Conservation (phyloP, 768 basidiomycete genomes). For the Lactarius hatsudake region DNA sequence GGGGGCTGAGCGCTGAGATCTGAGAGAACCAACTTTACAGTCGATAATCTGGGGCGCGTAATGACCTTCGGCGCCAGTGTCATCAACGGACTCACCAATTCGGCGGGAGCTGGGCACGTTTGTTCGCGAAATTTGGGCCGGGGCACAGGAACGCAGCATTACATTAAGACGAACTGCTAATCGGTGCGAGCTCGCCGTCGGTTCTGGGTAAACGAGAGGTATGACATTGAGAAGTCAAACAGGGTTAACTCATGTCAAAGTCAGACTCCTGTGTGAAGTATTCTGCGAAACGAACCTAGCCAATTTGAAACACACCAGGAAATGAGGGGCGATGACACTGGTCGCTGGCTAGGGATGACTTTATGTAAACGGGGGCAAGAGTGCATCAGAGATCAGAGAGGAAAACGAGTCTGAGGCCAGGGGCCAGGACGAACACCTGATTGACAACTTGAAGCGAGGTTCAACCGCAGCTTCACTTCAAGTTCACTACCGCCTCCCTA, state of each 20-base stretch:
- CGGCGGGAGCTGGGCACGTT: conserved; percentile 3
- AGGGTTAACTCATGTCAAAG: conserved; percentile 12
- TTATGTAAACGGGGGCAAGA: neutral
- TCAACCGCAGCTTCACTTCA: too few species aligned
- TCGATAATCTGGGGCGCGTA: conserved; percentile 12
- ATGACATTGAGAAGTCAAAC: neutral
- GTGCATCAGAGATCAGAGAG: conserved; percentile 3
- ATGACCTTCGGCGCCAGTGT: neutral
- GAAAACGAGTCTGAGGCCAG: neutral
- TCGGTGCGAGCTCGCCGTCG: conserved; percentile 17
- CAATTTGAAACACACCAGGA: conserved; percentile 7
- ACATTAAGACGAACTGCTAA: conserved; percentile 35
- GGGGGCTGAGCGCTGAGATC: conserved; percentile 24
- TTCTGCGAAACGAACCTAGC: conserved; percentile 19
- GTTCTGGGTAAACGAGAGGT: conserved; percentile 28
- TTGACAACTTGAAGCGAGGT: too few species aligned
- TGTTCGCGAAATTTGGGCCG: conserved; percentile 59
- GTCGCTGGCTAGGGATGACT: conserved; percentile 17
- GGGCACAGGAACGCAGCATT: conserved; percentile 39
- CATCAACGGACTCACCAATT: conserved; percentile 11
- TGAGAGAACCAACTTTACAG: conserved; percentile 30
- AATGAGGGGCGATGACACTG: conserved; percentile 11
- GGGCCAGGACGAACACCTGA: too few species aligned
- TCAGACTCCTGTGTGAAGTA: conserved; percentile 5
- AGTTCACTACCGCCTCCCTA: too few species aligned